A percentile compares a stretch with the other conserved stretches of the same genome.
phyloP scores from a whole-genome alignment of 768 basidiomycete genomes.

The Pleurotus pulmonarius region DNA sequence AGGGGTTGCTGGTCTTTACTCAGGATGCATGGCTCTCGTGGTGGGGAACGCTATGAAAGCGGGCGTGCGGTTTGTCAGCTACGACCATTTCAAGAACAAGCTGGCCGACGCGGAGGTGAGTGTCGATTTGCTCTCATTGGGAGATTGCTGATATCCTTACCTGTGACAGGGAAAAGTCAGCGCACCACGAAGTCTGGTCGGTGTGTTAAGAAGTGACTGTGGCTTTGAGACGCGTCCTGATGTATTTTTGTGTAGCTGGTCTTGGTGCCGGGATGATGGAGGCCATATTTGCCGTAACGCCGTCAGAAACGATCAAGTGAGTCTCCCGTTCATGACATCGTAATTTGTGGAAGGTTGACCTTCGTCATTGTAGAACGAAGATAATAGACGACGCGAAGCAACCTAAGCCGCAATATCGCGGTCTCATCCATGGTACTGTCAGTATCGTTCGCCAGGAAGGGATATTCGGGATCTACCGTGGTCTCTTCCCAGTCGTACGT shows the following conservation, averaged over 20 bases:
- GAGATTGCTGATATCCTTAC: constrained; percentile 2
- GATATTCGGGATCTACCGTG: constrained; percentile 79
- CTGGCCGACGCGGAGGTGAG: constrained; percentile 79
- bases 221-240: too few species aligned
- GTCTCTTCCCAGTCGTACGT: constrained; percentile 89
- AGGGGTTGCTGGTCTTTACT: constrained; percentile 86
- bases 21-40: constrained; percentile 85
- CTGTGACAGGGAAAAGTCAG: constrained; percentile 79
- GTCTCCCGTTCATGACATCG: constrained; percentile 20
- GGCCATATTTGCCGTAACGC: constrained; percentile 92
- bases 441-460: constrained; percentile 86
- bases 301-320: constrained; percentile 97
- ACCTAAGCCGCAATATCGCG: constrained; percentile 80
- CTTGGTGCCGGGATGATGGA: constrained; percentile 89
- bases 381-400: constrained; percentile 92
- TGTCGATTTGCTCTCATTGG: constrained; percentile 13
- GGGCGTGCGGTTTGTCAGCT: constrained; percentile 92
- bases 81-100: constrained; percentile 86
- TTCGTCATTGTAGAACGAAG: constrained; percentile 67
- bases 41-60: constrained; percentile 93
- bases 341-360: neutral
- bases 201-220: constrained; percentile 28
- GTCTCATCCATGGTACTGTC: constrained; percentile 79
- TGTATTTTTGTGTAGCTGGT: constrained; percentile 45
- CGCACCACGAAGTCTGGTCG: constrained; percentile 79